phyloP scores from a whole-genome alignment of 306 rosid genomes.

The Ormosia semicastrata region DNA sequence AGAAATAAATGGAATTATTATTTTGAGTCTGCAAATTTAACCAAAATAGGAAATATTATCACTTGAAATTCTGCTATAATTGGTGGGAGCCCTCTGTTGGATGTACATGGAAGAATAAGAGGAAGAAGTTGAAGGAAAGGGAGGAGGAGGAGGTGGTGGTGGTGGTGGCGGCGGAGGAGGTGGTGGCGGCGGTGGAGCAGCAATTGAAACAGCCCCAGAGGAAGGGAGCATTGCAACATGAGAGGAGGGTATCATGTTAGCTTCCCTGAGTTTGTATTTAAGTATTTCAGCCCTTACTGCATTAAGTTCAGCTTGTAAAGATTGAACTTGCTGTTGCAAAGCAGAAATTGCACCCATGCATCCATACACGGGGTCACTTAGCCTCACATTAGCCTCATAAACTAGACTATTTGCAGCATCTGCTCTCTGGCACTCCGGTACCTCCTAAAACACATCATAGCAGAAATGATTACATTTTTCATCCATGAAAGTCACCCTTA shows the following conservation, averaged over 20 bases:
- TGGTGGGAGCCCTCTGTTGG: conserved; percentile 42
- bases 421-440: conserved; percentile 79
- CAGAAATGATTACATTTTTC: background rate
- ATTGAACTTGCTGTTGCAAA: conserved; percentile 87
- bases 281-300: conserved; percentile 81
- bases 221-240: conserved; percentile 51
- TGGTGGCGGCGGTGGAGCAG: conserved; percentile 51
- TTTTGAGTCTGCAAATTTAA: conserved; percentile 25
- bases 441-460: conserved; percentile 51
- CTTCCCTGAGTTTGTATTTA: conserved; percentile 75
- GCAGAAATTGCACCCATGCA: conserved; percentile 99
- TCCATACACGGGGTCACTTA: conserved; percentile 95
- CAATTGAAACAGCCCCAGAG: conserved; percentile 48
- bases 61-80: conserved; percentile 41
- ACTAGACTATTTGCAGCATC: conserved; percentile 97
- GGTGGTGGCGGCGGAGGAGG: conserved; percentile 38
- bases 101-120: conserved; percentile 53
- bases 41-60: conserved; percentile 50
- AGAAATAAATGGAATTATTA: conserved; percentile 34
- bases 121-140: conserved; percentile 50
- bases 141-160: conserved; percentile 31
- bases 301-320: conserved; percentile 78
- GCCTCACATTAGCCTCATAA: conserved; percentile 92
- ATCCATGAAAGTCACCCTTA: background rate
- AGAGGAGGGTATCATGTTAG: conserved; percentile 43